A percentile compares a stretch with the other conserved stretches of the same genome.
Evolutionary conservation across 495 filamentous ascomycete genomes (phyloP).

Genomic region (Xylaria longipes): DNA sequence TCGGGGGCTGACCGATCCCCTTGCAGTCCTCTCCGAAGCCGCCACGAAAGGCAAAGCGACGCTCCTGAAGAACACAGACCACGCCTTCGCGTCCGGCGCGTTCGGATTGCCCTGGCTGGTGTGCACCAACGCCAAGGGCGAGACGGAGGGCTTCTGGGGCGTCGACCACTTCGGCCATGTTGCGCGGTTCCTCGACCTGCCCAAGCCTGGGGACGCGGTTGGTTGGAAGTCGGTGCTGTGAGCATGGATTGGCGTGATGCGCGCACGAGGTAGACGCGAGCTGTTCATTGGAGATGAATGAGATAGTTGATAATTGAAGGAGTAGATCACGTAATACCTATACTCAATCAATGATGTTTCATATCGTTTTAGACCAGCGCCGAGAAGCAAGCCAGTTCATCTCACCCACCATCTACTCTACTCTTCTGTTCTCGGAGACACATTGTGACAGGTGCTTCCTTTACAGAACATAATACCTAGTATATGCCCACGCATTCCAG

Average conservation of each 20-base stretch:
- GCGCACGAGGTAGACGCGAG: neutral
- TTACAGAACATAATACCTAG: neutral
- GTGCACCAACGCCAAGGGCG: slow-evolving; percentile 64
- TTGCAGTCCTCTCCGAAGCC: slow-evolving; percentile 38
- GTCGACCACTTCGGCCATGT: slow-evolving; percentile 73
- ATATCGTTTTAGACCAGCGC: neutral
- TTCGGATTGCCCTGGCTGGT: slow-evolving; percentile 79
- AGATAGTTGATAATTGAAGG: neutral
- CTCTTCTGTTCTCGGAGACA: neutral
- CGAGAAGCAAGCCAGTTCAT: neutral
- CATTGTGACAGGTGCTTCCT: neutral
- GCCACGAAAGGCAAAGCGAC: slow-evolving; percentile 61
- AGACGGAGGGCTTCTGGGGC: slow-evolving; percentile 71
- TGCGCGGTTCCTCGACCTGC: slow-evolving; percentile 64
- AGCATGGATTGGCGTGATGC: neutral
- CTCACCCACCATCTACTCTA: neutral
- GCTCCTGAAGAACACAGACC: slow-evolving; percentile 62
- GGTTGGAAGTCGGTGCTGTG: slow-evolving; percentile 62
- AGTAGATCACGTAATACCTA: neutral
- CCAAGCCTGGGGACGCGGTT: slow-evolving; percentile 39
- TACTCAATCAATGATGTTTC: neutral
- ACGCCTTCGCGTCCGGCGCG: slow-evolving; percentile 64
- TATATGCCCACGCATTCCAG: neutral
- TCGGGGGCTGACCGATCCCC: neutral
- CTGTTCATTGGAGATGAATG: neutral